These are phyloP conservation scores for Talaromyces sp. DNA, from an alignment of 2,329 filamentous ascomycete genomes.

Conservation along the genomic window DNA sequence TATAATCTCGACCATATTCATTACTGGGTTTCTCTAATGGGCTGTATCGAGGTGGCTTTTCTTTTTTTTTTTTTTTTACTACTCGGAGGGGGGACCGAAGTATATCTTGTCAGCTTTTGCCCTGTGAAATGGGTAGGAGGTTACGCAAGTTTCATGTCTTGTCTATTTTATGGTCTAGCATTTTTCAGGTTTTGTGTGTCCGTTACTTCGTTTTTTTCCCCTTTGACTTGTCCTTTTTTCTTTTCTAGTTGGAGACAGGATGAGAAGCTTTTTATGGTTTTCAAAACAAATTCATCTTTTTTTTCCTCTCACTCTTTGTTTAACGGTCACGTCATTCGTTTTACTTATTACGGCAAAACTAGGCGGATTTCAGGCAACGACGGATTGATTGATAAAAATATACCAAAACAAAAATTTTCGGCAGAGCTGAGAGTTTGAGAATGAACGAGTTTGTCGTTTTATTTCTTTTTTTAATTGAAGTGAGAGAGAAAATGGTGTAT, in stretches of 20 bases:
- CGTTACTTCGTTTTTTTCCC: slow-evolving; percentile 13
- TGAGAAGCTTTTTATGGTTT: background rate
- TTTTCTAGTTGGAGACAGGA: background rate
- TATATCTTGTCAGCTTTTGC: background rate
- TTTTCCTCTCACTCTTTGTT: background rate
- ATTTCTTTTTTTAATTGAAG: background rate
- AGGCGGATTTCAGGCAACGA: background rate
- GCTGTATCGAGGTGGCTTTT: background rate
- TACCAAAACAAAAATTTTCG: background rate
- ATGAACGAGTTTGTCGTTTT: background rate
- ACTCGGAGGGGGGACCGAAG: background rate
- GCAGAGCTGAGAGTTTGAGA: background rate
- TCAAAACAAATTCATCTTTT: background rate
- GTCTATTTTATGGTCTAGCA: slow-evolving; percentile 7
- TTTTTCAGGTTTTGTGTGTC: slow-evolving; percentile 3
- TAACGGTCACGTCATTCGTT: background rate
- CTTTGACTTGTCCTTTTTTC: slow-evolving; percentile 2
- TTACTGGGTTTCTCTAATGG: background rate
- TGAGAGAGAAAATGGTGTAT: too few species aligned
- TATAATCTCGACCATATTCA: too few species aligned
- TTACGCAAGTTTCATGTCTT: background rate
- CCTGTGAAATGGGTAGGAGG: background rate
- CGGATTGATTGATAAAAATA: background rate
- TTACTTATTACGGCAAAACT: background rate
- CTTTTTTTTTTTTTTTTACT: background rate